phyloP scores from a whole-genome alignment of 306 rosid genomes.

The Coriaria nepalensis region DNA sequence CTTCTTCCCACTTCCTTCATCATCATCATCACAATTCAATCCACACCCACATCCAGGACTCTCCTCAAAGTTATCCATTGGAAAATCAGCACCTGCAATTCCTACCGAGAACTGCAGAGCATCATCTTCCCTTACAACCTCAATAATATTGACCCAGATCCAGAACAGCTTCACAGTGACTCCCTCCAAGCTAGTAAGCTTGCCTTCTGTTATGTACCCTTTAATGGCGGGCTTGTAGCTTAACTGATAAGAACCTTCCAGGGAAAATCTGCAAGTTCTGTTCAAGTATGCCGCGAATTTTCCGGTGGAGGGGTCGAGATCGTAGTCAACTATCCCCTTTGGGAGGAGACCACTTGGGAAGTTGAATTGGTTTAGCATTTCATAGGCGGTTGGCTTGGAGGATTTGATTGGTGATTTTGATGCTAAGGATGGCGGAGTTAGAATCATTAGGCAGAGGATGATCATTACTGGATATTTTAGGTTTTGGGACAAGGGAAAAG shows the following conservation, averaged over 20 bases:
- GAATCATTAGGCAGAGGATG: not conserved
- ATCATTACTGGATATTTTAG: not conserved
- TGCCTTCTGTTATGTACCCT: constrained; percentile 14
- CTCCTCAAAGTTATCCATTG: constrained; percentile 19
- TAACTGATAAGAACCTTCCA: constrained; percentile 21
- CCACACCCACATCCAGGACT: constrained; percentile 30
- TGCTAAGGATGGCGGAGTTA: constrained; percentile 1
- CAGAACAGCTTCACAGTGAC: constrained; percentile 19
- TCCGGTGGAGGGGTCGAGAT: constrained; percentile 16
- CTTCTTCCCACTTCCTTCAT: not conserved
- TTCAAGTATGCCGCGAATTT: constrained; percentile 12
- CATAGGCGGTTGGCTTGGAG: constrained; percentile 12
- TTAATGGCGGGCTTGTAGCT: constrained; percentile 15
- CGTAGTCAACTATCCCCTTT: constrained; percentile 12
- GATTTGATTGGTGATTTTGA: not conserved
- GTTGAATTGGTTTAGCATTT: constrained; percentile 9
- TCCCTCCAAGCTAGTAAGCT: constrained; percentile 16
- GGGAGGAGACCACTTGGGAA: constrained; percentile 20
- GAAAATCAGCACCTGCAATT: constrained; percentile 17
- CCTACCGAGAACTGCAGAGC: constrained; percentile 21
- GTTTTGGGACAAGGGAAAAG: constrained; percentile 1
- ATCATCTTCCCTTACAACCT: constrained; percentile 12
- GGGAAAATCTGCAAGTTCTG: constrained; percentile 16
- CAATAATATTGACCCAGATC: constrained; percentile 21
- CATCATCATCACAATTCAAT: constrained; percentile 12